Percentiles rank a stretch among this genome's conserved stretches.
phyloP scores from a whole-genome alignment of 1,284 basidiomycete species.

The Cryptococcus depauperatus region DNA sequence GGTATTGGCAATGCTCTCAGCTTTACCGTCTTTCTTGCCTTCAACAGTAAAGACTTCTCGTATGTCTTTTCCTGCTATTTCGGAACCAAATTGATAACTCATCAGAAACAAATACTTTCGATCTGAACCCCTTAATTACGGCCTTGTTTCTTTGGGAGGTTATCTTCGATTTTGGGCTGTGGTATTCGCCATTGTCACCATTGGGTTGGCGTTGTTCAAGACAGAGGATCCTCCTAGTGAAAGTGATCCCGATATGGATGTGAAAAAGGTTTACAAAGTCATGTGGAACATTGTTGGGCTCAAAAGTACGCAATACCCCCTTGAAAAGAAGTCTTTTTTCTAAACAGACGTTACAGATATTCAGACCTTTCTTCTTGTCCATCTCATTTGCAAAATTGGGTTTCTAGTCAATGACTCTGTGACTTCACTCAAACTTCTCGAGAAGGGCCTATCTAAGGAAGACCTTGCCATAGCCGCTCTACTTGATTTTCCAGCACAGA shows the following conservation, averaged over 20 bases:
- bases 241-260: constrained; percentile 77
- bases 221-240: constrained; percentile 73
- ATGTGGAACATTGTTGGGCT: constrained; percentile 92
- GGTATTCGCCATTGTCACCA: constrained; percentile 71
- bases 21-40: constrained; percentile 94
- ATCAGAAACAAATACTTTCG: constrained; percentile 63
- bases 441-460: constrained; percentile 91
- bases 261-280: constrained; percentile 81
- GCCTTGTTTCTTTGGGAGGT: constrained; percentile 67
- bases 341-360: constrained; percentile 57
- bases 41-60: constrained; percentile 91
- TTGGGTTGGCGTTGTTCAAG: constrained; percentile 82
- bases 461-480: constrained; percentile 91
- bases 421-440: constrained; percentile 88
- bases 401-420: constrained; percentile 93
- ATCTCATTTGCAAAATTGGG: constrained; percentile 89
- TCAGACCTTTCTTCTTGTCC: constrained; percentile 77
- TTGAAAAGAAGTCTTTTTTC: neutral
- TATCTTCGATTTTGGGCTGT: constrained; percentile 85
- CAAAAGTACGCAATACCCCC: constrained; percentile 56
- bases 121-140: constrained; percentile 56
- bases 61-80: constrained; percentile 45
- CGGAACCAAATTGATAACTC: constrained; percentile 42
- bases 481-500: constrained; percentile 97
- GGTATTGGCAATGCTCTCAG: constrained; percentile 94